Evolutionary conservation across 2,329 filamentous ascomycete species (phyloP), one percentile per base, ranked within the genome.

Genomic region (Rosellinia necatrix): DNA sequence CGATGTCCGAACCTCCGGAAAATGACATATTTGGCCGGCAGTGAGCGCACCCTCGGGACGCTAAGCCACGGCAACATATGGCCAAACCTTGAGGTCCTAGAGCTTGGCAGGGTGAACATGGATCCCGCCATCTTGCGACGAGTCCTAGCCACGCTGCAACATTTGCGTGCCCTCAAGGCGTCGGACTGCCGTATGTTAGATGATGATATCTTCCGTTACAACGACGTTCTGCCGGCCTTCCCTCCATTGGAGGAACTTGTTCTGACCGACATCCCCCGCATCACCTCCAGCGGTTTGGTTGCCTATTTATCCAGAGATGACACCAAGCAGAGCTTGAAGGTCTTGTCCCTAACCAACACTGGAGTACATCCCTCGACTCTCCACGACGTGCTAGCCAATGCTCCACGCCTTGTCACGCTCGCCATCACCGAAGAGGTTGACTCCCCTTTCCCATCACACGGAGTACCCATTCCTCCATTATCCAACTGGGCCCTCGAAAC

Each of bases 1-100:
- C 82, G 90, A 47, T 97, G 93, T 71, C 85, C 88, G 9, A 86
- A 93, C 68, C 80, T 97, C 52, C 84, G 91, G 62, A 94, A 94
- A 75, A 97, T 96, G 91, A 88, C 84, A 50, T 97, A 96, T 74
- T 81, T 84, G 50, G 78, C 79, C 42, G 93, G 93, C 10, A 83
- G 90, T 1, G 93, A 97, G 75, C 83, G 83, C 53, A 89, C 87
- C 67, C 81, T 97, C 53, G 84, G 91, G 65, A 78, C 82, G 50
- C 77, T 97, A 35, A 81, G 85, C 6, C 80, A 81, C 56, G 85
- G 83, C 58, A 83, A 76, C 53, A 71, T 86, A 48, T 94, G 90
- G 90, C 78, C 80, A 42, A 80, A 83, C 40, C 79, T 94, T 10
- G 87, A 92, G 71, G 85, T 90, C 8, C 70, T 94, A 46, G 90